Evolutionary conservation across 805 yeast species (phyloP).

Genomic region (Henningerozyma blattae): DNA sequence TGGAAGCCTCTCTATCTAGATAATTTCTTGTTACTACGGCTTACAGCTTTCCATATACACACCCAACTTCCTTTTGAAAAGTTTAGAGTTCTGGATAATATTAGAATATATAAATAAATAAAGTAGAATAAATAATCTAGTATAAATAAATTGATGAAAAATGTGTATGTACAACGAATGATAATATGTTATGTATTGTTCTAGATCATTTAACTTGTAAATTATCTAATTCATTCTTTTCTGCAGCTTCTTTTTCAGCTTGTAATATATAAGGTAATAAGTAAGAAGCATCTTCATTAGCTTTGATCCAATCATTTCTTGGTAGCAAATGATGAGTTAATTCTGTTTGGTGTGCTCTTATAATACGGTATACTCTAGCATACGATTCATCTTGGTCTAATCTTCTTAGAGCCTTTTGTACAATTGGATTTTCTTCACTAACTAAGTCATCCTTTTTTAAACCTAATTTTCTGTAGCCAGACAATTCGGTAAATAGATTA

Average conservation of each 20-base stretch:
- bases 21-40: too few species aligned
- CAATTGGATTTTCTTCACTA: constrained; percentile 74
- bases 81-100: too few species aligned
- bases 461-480: constrained; percentile 95
- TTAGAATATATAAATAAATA: too few species aligned
- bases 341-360: constrained; percentile 84
- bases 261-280: constrained; percentile 82
- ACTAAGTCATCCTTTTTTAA: constrained; percentile 82
- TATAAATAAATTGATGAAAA: not conserved
- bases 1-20: too few species aligned
- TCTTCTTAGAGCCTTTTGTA: constrained; percentile 82
- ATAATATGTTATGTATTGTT: too few species aligned
- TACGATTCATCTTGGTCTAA: constrained; percentile 74
- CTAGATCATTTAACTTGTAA: constrained; percentile 27
- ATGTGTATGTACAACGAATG: not conserved
- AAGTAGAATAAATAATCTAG: too few species aligned
- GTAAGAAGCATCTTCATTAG: constrained; percentile 74
- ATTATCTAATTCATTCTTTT: constrained; percentile 83
- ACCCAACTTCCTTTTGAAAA: too few species aligned
- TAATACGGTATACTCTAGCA: constrained; percentile 84
- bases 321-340: constrained; percentile 81
- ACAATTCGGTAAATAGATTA: constrained; percentile 51
- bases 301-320: constrained; percentile 59
- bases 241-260: constrained; percentile 85
- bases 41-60: too few species aligned